A percentile compares a stretch with the other conserved stretches of the same genome.
These are phyloP conservation scores for Apiospora rasikravindrae DNA, from an alignment of 2,329 filamentous ascomycete species.

Conservation along the genomic window DNA sequence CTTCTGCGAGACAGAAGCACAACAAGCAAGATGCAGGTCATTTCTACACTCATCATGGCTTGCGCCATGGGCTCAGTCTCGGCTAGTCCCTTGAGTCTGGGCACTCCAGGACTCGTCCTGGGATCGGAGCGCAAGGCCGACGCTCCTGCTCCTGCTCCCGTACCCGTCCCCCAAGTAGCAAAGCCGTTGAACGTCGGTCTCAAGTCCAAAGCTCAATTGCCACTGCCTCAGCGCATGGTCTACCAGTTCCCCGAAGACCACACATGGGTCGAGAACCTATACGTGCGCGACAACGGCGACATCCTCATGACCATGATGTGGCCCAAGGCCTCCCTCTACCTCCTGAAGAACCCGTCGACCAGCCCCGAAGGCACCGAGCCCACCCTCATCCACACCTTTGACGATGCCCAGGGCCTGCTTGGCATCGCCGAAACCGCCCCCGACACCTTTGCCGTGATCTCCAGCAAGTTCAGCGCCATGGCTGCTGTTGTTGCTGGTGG, in stretches of 20 bases:
- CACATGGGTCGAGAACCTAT: conserved; percentile 41
- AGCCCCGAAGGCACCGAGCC: conserved; percentile 26
- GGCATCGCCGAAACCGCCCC: conserved; percentile 40
- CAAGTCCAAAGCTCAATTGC: neutral
- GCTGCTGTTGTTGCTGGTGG: conserved; percentile 25
- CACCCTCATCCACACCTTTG: conserved; percentile 36
- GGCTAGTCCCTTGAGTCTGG: neutral
- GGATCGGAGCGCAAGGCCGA: neutral
- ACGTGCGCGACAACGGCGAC: conserved; percentile 38
- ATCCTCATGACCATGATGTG: conserved; percentile 38
- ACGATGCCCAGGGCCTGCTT: conserved; percentile 31
- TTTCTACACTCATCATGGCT: neutral
- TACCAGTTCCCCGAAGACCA: conserved; percentile 30
- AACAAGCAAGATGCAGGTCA: neutral
- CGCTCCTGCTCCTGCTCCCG: neutral
- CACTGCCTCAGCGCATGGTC: conserved; percentile 27
- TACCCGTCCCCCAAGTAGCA: neutral
- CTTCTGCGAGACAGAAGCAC: conserved; percentile 6
- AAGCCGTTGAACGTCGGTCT: neutral
- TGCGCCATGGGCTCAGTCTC: neutral
- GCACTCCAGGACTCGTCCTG: neutral
- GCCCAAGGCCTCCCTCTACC: conserved; percentile 35
- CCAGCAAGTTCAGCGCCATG: conserved; percentile 21
- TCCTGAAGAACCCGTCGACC: conserved; percentile 34
- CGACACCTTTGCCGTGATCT: conserved; percentile 32